These are phyloP conservation scores for Eucalyptus urophylla DNA, from an alignment of 345 rosid species.

Conservation along the genomic window DNA sequence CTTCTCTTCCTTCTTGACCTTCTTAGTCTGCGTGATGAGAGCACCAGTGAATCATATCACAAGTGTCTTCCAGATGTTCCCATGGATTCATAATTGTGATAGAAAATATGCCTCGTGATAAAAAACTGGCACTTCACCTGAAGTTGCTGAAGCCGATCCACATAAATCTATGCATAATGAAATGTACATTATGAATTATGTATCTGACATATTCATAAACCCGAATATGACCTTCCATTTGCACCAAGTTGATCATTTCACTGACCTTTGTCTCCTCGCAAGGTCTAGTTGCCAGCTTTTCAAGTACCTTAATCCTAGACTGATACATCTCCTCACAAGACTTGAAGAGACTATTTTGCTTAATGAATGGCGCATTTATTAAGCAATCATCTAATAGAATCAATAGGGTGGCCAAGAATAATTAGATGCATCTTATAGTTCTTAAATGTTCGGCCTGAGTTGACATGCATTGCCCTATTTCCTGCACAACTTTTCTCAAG, in stretches of 20 bases:
- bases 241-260: neutral
- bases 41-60: neutral
- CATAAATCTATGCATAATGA: constrained; percentile 20
- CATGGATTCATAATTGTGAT: neutral
- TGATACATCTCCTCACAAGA: constrained; percentile 80
- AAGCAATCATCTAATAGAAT: neutral
- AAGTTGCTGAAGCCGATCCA: constrained; percentile 33
- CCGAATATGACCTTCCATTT: neutral
- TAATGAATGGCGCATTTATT: constrained; percentile 1
- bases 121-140: constrained; percentile 13
- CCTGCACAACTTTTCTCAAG: constrained; percentile 77
- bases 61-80: neutral
- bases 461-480: constrained; percentile 85
- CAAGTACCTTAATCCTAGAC: constrained; percentile 73
- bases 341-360: constrained; percentile 88
- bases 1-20: constrained; percentile 27
- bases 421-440: constrained; percentile 34
- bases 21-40: constrained; percentile 18
- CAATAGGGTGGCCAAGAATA: neutral
- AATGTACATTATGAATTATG: neutral
- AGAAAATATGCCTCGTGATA: neutral
- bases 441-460: constrained; percentile 90
- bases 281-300: constrained; percentile 68
- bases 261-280: constrained; percentile 57
- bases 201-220: neutral